A percentile compares a stretch with the other conserved stretches of the same genome.
These are phyloP conservation scores for Selenicereus undatus DNA, from an alignment of 148 eudicot genomes.

Conservation along the genomic window DNA sequence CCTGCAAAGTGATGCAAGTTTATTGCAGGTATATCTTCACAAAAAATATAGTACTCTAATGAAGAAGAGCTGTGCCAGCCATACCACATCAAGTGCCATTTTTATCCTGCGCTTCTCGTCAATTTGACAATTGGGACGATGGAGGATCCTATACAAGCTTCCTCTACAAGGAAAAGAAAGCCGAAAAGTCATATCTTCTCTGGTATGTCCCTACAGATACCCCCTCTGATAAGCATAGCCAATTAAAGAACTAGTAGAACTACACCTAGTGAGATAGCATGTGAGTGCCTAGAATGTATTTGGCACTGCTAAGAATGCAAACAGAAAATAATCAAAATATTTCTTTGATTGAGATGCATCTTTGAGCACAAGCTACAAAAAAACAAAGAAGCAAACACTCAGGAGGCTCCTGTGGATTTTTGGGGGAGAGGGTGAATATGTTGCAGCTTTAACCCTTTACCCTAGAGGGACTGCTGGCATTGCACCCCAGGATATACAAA, in stretches of 20 bases:
- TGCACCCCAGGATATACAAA: too few relatives aligned
- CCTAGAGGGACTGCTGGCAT: too few relatives aligned
- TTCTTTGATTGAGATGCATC: background rate
- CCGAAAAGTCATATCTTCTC: background rate
- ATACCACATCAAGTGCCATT: conserved; percentile 99
- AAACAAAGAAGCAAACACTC: too few relatives aligned
- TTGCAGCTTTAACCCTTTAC: too few relatives aligned
- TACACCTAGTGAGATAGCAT: background rate
- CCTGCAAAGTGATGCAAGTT: conserved; percentile 45
- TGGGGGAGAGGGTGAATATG: too few relatives aligned
- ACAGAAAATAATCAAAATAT: background rate
- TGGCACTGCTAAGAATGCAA: background rate
- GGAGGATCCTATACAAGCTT: conserved; percentile 94
- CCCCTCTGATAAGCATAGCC: background rate
- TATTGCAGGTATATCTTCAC: conserved; percentile 10
- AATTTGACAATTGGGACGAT: conserved; percentile 91
- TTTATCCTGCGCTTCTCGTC: conserved; percentile 90
- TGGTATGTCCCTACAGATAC: background rate
- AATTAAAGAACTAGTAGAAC: background rate
- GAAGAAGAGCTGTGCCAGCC: conserved; percentile 7
- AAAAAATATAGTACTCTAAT: conserved; percentile 7
- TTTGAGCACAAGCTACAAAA: background rate
- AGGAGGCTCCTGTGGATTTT: too few relatives aligned
- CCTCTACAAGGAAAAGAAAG: conserved; percentile 53
- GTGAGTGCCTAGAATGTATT: background rate